phyloP scores from a whole-genome alignment of 441 rosid species.

The Brassica hybrid region DNA sequence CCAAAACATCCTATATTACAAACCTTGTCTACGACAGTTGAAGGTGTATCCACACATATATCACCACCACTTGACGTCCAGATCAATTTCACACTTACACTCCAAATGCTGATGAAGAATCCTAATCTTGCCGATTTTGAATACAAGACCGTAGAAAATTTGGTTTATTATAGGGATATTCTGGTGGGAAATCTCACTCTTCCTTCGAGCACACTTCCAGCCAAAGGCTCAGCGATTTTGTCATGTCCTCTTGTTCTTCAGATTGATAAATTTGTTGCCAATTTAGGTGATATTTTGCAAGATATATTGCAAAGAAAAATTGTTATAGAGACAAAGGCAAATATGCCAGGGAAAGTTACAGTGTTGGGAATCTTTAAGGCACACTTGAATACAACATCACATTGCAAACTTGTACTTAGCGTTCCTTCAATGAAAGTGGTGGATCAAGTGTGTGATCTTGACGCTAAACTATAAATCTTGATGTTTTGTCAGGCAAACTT shows the following conservation, averaged over 20 bases:
- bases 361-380: slow-evolving; percentile 53
- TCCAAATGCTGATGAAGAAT: slow-evolving; percentile 53
- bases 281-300: slow-evolving; percentile 34
- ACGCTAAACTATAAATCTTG: slow-evolving; percentile 44
- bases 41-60: slow-evolving; percentile 56
- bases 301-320: slow-evolving; percentile 53
- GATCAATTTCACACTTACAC: slow-evolving; percentile 59
- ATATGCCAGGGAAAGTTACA: slow-evolving; percentile 63
- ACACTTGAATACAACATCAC: slow-evolving; percentile 51
- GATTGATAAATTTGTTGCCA: slow-evolving; percentile 45
- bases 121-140: slow-evolving; percentile 61
- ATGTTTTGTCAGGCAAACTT: neutral
- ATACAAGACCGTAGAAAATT: slow-evolving; percentile 54
- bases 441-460: slow-evolving; percentile 51
- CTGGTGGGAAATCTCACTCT: slow-evolving; percentile 62
- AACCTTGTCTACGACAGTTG: slow-evolving; percentile 52
- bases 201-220: slow-evolving; percentile 54
- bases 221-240: slow-evolving; percentile 46
- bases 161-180: slow-evolving; percentile 44
- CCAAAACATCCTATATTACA: slow-evolving; percentile 50
- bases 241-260: slow-evolving; percentile 52
- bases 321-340: slow-evolving; percentile 49
- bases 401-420: slow-evolving; percentile 49
- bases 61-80: slow-evolving; percentile 47
- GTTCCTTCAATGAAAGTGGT: slow-evolving; percentile 48